Evolutionary conservation across 1,139 yeast genomes (phyloP).

Genomic region (Debaryomyces singareniensis): DNA sequence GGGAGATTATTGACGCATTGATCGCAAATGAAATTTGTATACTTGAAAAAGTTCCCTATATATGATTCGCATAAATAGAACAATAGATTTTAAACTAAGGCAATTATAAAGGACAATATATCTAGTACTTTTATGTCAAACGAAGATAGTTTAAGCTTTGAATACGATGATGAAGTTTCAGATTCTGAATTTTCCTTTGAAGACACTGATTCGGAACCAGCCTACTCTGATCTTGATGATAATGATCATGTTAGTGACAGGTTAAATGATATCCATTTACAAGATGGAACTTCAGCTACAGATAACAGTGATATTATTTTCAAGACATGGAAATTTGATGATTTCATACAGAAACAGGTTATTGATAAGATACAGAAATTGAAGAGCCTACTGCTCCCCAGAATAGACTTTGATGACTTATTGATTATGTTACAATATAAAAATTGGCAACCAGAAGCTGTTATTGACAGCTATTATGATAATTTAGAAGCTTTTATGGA

Average conservation of each 20-base stretch:
- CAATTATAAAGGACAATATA: not conserved
- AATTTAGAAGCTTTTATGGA: slow-evolving; percentile 37
- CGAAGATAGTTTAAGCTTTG: slow-evolving; percentile 12
- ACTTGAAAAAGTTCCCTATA: slow-evolving; percentile 6
- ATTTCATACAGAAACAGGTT: slow-evolving; percentile 17
- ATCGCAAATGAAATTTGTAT: slow-evolving; percentile 14
- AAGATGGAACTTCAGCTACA: slow-evolving; percentile 15
- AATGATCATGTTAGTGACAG: slow-evolving; percentile 5
- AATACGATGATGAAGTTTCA: slow-evolving; percentile 15
- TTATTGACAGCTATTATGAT: slow-evolving; percentile 63
- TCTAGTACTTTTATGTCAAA: slow-evolving; percentile 11
- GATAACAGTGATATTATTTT: slow-evolving; percentile 15
- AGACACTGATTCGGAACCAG: slow-evolving; percentile 6
- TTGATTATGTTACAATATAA: slow-evolving; percentile 50
- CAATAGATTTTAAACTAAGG: slow-evolving; percentile 3
- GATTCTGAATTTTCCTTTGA: slow-evolving; percentile 11
- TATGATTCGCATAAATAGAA: not conserved
- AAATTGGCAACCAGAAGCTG: slow-evolving; percentile 70
- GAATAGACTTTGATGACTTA: slow-evolving; percentile 34
- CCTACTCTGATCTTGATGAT: slow-evolving; percentile 5
- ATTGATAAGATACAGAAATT: slow-evolving; percentile 14
- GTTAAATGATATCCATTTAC: slow-evolving; percentile 13
- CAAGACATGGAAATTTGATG: slow-evolving; percentile 22
- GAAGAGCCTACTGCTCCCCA: slow-evolving; percentile 21
- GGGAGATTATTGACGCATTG: slow-evolving; percentile 8